Evolutionary conservation across 257 asterid species (phyloP).

Genomic region (Salvia miltiorrhiza): DNA sequence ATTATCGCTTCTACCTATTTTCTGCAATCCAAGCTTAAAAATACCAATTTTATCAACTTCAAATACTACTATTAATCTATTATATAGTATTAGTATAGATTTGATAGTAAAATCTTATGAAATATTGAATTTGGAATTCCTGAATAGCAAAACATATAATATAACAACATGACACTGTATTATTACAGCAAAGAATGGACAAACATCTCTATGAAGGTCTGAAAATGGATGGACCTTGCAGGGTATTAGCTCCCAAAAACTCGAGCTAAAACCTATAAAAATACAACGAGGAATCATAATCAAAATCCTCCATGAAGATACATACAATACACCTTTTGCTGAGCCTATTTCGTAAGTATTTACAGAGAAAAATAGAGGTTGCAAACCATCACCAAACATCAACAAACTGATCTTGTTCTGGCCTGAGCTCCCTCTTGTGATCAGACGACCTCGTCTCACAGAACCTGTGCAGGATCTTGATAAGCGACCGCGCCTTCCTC

Average conservation of each 20-base stretch:
- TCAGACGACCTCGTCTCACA: slow-evolving; percentile 42
- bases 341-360: too few relatives aligned
- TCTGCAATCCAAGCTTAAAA: background rate
- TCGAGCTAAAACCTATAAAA: slow-evolving; percentile 16
- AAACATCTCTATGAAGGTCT: background rate
- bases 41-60: background rate
- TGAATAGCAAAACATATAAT: background rate
- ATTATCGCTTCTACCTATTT: background rate
- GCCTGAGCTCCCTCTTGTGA: slow-evolving; percentile 33
- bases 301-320: too few relatives aligned
- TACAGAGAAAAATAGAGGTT: background rate
- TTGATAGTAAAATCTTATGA: too few relatives aligned
- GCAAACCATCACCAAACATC: slow-evolving; percentile 33
- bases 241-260: slow-evolving; percentile 41
- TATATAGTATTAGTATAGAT: too few relatives aligned
- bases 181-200: slow-evolving; percentile 19
- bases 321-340: too few relatives aligned
- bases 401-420: slow-evolving; percentile 29
- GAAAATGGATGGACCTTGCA: slow-evolving; percentile 8
- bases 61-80: too few relatives aligned
- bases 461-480: slow-evolving; percentile 55
- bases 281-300: too few relatives aligned
- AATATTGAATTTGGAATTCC: background rate
- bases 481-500: slow-evolving; percentile 50
- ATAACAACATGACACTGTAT: slow-evolving; percentile 6